phyloP scores from a whole-genome alignment of 768 basidiomycete species.

The Boletellus emodensis region DNA sequence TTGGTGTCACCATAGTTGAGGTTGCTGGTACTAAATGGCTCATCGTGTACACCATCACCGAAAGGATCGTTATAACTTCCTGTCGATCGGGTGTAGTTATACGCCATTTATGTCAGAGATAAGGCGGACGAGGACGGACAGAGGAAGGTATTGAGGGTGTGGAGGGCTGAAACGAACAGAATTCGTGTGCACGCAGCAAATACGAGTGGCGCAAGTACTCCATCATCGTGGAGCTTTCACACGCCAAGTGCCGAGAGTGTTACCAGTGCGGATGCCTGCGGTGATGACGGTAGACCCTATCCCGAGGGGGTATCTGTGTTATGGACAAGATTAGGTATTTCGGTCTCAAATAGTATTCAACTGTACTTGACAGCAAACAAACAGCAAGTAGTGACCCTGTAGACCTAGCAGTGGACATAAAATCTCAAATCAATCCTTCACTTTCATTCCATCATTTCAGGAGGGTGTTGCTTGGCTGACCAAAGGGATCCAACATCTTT shows the following conservation, averaged over 20 bases:
- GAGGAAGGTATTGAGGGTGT: background rate
- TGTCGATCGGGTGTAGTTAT: constrained; percentile 8
- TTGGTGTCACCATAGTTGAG: constrained; percentile 16
- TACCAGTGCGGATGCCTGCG: too few species aligned
- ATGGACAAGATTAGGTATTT: too few species aligned
- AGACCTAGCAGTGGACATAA: too few species aligned
- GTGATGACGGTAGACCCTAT: too few species aligned
- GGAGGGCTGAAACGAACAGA: background rate
- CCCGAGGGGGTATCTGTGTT: too few species aligned
- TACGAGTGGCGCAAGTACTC: background rate
- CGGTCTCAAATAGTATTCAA: too few species aligned
- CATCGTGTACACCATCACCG: constrained; percentile 20
- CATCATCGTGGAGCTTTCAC: constrained; percentile 13
- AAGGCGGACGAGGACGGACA: constrained; percentile 11
- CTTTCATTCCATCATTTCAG: constrained; percentile 36
- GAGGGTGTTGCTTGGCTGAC: constrained; percentile 36
- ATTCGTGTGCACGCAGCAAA: background rate
- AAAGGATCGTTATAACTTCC: constrained; percentile 24
- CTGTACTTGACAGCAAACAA: too few species aligned
- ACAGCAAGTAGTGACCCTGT: too few species aligned
- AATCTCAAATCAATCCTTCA: constrained; percentile 18
- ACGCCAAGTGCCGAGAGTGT: constrained; percentile 7
- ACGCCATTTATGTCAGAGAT: constrained; percentile 27
- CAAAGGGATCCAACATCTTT: constrained; percentile 34
- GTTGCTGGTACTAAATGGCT: constrained; percentile 17